Evolutionary conservation across 257 asterid genomes (phyloP), one percentile per base, ranked within the genome.

Genomic region (Verbena officinalis): DNA sequence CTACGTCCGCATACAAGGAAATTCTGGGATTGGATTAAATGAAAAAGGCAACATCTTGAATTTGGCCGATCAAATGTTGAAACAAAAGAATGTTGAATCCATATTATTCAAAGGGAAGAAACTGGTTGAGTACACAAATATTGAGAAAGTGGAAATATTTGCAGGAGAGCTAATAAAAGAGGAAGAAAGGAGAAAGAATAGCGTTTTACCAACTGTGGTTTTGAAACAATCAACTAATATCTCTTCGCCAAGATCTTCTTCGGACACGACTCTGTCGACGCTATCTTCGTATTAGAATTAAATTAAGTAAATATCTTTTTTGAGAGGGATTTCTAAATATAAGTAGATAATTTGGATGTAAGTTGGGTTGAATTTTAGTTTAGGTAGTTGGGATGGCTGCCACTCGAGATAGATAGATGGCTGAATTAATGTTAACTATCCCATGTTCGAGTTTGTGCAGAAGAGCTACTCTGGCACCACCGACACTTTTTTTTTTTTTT

Each of bases 1-100:
- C 67, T 90, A 90, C 51, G 81, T 86, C 3, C 73, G 97, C 21
- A 74, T 90, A 45, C 95, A 90, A 58, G 96, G 87, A 31, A 84
- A 81, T 59, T 84, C 22, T 23, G 42, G 15, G 9, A 24, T 1
- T 19, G 23, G 15, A 42, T 42, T 13, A 40, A 9, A 9, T 1
- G 23, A 1, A 60, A 63, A 13, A 40, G 64, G n/a, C 59, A 49
- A 24, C 39, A 23, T 16, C 64, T n/a, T 67, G 71, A 70, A 19
- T 1, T 38, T 57, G 55, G 81, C 73, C 14, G 90, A 89, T 20
- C 83, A 78, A 11, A 85, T 87, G 78, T 30, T 90, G 69, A 68
- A 59, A 36, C 85, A 84, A 9, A 87, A 82, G 77, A 90, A 78
- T 55, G 90, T 90, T 43, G 89, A 90, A 62, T 87, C 96, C 0